Conservation (phyloP, 2,329 filamentous ascomycete genomes). For the Chrysosporium keratinophilum region DNA sequence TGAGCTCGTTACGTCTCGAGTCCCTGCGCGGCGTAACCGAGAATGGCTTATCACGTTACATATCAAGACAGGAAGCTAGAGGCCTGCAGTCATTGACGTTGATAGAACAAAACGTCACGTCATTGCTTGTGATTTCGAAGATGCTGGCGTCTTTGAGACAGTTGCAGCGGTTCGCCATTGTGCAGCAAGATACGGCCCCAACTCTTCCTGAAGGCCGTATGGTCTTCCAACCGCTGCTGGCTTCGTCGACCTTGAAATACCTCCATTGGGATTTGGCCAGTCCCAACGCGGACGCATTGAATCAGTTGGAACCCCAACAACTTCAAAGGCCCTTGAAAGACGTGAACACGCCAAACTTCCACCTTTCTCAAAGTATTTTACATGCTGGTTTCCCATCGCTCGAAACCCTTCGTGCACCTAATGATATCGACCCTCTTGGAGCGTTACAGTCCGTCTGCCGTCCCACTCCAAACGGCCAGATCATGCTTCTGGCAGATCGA, state of each 20-base stretch:
- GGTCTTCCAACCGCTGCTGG: slow-evolving; percentile 40
- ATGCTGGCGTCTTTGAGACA: slow-evolving; percentile 40
- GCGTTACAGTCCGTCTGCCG: slow-evolving; percentile 36
- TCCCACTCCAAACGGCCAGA: slow-evolving; percentile 30
- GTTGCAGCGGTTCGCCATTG: slow-evolving; percentile 43
- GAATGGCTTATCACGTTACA: slow-evolving; percentile 44
- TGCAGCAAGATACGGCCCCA: slow-evolving; percentile 42
- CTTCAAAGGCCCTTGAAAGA: slow-evolving; percentile 28
- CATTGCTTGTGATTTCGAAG: slow-evolving; percentile 43
- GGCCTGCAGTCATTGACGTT: slow-evolving; percentile 41
- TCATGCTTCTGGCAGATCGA: slow-evolving; percentile 32
- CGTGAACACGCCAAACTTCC: slow-evolving; percentile 32
- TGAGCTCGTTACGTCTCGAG: slow-evolving; percentile 47
- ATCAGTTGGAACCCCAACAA: slow-evolving; percentile 30
- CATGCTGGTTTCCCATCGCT: slow-evolving; percentile 35
- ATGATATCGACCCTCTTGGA: slow-evolving; percentile 36
- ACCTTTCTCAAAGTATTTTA: slow-evolving; percentile 37
- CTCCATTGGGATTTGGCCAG: slow-evolving; percentile 48
- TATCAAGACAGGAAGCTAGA: slow-evolving; percentile 37
- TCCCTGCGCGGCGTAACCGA: slow-evolving; percentile 47
- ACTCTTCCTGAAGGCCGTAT: slow-evolving; percentile 34
- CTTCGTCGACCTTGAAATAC: slow-evolving; percentile 40
- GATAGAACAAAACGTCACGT: slow-evolving; percentile 45
- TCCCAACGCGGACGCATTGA: slow-evolving; percentile 30
- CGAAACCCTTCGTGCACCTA: slow-evolving; percentile 34